A percentile compares a stretch with the other conserved stretches of the same genome.
These are phyloP conservation scores for Arabis hirsuta DNA, from an alignment of 345 rosid species.

Conservation along the genomic window DNA sequence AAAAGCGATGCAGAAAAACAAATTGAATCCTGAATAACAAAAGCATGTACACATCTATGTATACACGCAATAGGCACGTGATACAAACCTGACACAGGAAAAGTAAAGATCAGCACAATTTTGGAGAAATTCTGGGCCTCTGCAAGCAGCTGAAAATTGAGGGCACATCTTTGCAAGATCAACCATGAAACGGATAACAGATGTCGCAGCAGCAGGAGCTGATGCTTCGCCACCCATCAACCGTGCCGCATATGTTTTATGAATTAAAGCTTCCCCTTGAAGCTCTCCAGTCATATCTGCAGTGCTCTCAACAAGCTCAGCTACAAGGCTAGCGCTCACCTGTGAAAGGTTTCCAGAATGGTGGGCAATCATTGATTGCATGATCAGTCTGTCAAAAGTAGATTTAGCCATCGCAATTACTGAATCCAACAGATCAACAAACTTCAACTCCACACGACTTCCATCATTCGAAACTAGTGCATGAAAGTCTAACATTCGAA, in stretches of 20 bases:
- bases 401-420: conserved; percentile 85
- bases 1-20: background rate
- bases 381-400: conserved; percentile 80
- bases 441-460: conserved; percentile 69
- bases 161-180: conserved; percentile 94
- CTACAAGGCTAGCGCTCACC: conserved; percentile 69
- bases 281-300: conserved; percentile 87
- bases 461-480: conserved; percentile 85
- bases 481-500: conserved; percentile 96
- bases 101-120: conserved; percentile 88
- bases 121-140: conserved; percentile 77
- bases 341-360: conserved; percentile 84
- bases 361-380: conserved; percentile 79
- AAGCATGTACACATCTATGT: conserved; percentile 7
- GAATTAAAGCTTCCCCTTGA: conserved; percentile 98
- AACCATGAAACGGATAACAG: conserved; percentile 93
- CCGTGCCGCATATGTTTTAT: conserved; percentile 94
- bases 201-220: conserved; percentile 95
- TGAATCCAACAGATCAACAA: conserved; percentile 86
- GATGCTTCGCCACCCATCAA: conserved; percentile 96
- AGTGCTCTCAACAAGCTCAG: conserved; percentile 78
- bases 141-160: conserved; percentile 84
- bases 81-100: conserved; percentile 85
- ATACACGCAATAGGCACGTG: conserved; percentile 24
- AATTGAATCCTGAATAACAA: conserved; percentile 6